Percentiles rank a stretch among this genome's conserved stretches.
These are phyloP conservation scores for Kurtzmaniella cleridarum DNA, from an alignment of 805 yeast genomes.

Conservation along the genomic window DNA sequence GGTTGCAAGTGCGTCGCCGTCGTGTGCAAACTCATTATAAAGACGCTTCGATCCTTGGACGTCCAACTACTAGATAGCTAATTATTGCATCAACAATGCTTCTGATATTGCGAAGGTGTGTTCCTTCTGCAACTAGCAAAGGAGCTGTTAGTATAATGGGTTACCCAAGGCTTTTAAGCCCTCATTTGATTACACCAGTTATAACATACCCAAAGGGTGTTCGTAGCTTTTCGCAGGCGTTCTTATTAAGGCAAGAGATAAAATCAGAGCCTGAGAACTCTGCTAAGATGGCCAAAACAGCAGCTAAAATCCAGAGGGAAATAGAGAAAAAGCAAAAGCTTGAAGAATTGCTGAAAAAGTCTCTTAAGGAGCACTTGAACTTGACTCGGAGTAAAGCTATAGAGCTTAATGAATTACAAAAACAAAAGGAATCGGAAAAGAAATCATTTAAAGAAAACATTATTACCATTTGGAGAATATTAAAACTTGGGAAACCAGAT, in stretches of 20 bases:
- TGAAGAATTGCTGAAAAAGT: constrained; percentile 1
- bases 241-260: no score
- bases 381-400: constrained; percentile 17
- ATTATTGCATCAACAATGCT: neutral
- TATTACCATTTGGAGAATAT: constrained; percentile 31
- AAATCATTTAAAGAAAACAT: constrained; percentile 29
- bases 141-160: neutral
- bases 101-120: constrained; percentile 2
- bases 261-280: no score
- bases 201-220: no score
- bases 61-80: no score
- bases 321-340: neutral
- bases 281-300: no score
- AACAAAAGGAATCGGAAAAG: constrained; percentile 16
- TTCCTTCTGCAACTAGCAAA: neutral
- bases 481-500: constrained; percentile 36
- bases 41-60: no score
- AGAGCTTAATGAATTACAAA: constrained; percentile 26
- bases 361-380: constrained; percentile 26
- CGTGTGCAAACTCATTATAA: no score
- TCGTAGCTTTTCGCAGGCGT: no score
- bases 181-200: no score
- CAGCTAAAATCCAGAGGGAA: no score
- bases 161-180: neutral
- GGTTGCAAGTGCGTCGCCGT: no score